Base-by-base conservation (phyloP, 257 asterid species). In the Henckelia pumila region DNA sequence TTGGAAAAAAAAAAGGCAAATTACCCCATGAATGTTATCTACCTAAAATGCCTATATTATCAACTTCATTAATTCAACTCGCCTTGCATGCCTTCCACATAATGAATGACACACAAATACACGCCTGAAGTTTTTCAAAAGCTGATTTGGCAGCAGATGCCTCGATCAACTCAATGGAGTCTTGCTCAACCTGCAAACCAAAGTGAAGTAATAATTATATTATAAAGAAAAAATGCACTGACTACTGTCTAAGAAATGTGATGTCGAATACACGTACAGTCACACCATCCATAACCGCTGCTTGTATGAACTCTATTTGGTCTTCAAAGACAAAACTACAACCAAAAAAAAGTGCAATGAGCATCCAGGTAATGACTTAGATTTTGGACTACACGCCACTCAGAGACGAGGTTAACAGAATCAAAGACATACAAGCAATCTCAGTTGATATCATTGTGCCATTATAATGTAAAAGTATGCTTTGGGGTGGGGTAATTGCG, bases 241-340 rank as follows among this genome's bases (percentile, higher is more conserved):
- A 72, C 56, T 21, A 56, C 61, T 58, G 59, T 16, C 23, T 19
- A 26, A 55, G 28, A 11, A 67, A 44, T 58, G n/a, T 35, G 14
- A 66, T 50, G 49, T 24, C 25, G 23, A 53, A 37, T 52, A 49
- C 14, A 76, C 90, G 16, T 75, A 89, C 95, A 85, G 86, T 90
- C 59, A 82, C 85, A 68, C 98, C 97, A 70, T 83, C 94, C 92
- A 89, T 83, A 35, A 88, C 96, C 28, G 83, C 22, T 25, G 91
- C 92, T 87, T 85, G 90, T 73, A 92, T 88, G 75, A 92, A 92
- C 65, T 89, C 97, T 73, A 92, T 89, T 78, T 92, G 98, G 82
- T 92, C 91, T 81, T 92, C 98, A 80, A 92, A 93, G 49, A 89
- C 97, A 82, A 74, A 93, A 79, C 95, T 88, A 75, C 20, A 76